Conservation (phyloP, 129 eudicot species). For the carrot (Daucus carota) region DH1_v3.0 NC_030386.2:5926501-5927000, state of each 20-base stretch:
- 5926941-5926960: background rate
- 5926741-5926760: constrained; percentile 53
- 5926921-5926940: background rate
- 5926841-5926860: constrained; percentile 9
- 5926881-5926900: background rate
- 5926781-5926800: constrained; percentile 64
- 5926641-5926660: constrained; percentile 33
- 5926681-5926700: background rate
- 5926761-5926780: constrained; percentile 71
- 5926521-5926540: constrained; percentile 3
- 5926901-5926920: background rate
- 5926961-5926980: background rate
- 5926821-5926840: constrained; percentile 93
- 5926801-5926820: constrained; percentile 86
- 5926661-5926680: background rate
- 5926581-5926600: constrained; percentile 61
- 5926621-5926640: constrained; percentile 73
- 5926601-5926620: constrained; percentile 50
- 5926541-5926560: constrained; percentile 12
- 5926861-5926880: background rate
- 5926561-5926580: constrained; percentile 57
- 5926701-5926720: background rate
- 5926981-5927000: background rate
- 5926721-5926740: background rate
- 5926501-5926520: constrained; percentile 9